Evolutionary conservation across 2,329 filamentous ascomycete species (phyloP).

Genomic region (Phaeosphaeria sp.): DNA sequence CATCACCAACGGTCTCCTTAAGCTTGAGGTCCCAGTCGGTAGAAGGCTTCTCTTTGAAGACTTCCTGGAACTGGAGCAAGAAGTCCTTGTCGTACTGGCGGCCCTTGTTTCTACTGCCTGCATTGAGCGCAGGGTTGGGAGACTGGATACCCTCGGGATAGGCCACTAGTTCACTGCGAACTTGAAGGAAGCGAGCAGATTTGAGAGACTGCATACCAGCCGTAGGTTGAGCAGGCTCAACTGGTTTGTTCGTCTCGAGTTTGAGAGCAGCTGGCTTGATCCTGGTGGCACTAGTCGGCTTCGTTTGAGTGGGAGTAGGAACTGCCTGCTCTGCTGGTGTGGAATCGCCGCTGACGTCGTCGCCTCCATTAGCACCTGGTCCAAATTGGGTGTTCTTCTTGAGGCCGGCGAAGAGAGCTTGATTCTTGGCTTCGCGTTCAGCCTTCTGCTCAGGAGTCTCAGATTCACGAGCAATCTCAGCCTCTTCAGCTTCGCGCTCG

Average conservation of each 20-base stretch:
- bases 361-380: conserved; percentile 49
- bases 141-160: conserved; percentile 87
- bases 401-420: conserved; percentile 53
- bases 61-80: conserved; percentile 92
- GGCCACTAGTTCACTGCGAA: conserved; percentile 73
- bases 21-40: conserved; percentile 91
- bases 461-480: conserved; percentile 52
- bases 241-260: conserved; percentile 81
- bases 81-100: conserved; percentile 97
- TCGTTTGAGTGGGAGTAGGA: conserved; percentile 31
- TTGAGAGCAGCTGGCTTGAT: conserved; percentile 89
- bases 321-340: conserved; percentile 57
- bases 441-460: conserved; percentile 52
- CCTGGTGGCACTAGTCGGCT: conserved; percentile 67
- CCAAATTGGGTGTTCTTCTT: conserved; percentile 58
- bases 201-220: conserved; percentile 92
- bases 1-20: conserved; percentile 82
- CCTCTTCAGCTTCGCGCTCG: conserved; percentile 57
- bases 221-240: conserved; percentile 91
- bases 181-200: conserved; percentile 84
- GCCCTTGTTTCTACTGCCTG: conserved; percentile 77
- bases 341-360: conserved; percentile 31
- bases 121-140: conserved; percentile 91
- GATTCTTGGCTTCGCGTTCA: conserved; percentile 43
- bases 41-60: conserved; percentile 96